Percentiles rank a stretch among this genome's conserved stretches.
These are phyloP conservation scores for Bifiguratus adelaidae DNA, from an alignment of 192 early-diverging fungal genomes.

Conservation along the genomic window DNA sequence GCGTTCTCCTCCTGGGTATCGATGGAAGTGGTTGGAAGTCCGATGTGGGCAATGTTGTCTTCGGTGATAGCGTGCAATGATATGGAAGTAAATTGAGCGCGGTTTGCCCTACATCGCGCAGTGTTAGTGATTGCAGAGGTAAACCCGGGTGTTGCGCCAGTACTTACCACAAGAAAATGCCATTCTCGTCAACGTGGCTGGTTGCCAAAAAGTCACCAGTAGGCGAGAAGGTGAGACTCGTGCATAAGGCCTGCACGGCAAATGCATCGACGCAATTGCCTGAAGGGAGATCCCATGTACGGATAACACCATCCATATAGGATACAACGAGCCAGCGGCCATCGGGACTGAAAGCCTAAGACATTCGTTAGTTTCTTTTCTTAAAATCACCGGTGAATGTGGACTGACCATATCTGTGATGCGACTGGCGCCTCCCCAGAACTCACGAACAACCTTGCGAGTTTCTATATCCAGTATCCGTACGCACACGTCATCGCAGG, in stretches of 20 bases:
- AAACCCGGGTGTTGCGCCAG: neutral
- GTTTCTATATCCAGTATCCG: constrained; percentile 85
- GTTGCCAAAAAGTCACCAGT: constrained; percentile 88
- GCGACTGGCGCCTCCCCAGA: constrained; percentile 77
- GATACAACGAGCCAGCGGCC: constrained; percentile 82
- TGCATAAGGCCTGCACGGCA: constrained; percentile 60
- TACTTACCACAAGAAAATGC: constrained; percentile 77
- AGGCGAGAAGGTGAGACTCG: constrained; percentile 83
- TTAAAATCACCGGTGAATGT: neutral
- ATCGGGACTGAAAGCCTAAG: constrained; percentile 82
- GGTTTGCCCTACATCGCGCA: constrained; percentile 76
- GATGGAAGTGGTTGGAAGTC: neutral
- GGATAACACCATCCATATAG: constrained; percentile 76
- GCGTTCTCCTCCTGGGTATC: neutral
- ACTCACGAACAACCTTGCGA: constrained; percentile 71
- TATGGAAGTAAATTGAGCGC: constrained; percentile 64
- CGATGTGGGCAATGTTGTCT: constrained; percentile 25
- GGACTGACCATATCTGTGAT: constrained; percentile 79
- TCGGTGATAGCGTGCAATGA: constrained; percentile 52
- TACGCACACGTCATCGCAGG: constrained; percentile 80
- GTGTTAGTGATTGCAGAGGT: neutral
- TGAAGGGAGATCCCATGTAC: constrained; percentile 95
- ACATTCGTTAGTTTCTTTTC: too few relatives aligned
- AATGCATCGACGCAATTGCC: constrained; percentile 84
- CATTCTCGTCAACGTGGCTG: constrained; percentile 84